Conservation (phyloP, 768 basidiomycete genomes). For the Agaricus sinodeliciosus region DNA sequence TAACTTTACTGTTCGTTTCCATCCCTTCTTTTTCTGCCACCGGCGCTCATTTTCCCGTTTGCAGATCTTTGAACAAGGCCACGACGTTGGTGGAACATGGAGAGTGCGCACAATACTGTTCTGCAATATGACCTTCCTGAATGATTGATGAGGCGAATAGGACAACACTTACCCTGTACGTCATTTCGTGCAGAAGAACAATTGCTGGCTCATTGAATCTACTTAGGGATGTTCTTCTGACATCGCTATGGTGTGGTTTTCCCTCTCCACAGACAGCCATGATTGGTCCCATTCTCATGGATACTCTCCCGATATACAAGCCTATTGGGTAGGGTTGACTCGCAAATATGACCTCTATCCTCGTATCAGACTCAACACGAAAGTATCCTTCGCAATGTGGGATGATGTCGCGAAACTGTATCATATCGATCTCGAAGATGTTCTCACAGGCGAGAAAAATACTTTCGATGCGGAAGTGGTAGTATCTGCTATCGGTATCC, state of each 20-base stretch:
- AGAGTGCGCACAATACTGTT: slow-evolving; percentile 27
- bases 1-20: slow-evolving; percentile 31
- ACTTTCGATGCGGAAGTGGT: slow-evolving; percentile 36
- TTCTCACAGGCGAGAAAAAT: slow-evolving; percentile 22
- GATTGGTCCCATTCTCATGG: slow-evolving; percentile 38
- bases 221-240: slow-evolving; percentile 39
- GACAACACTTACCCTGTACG: slow-evolving; percentile 30
- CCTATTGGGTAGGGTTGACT: slow-evolving; percentile 35
- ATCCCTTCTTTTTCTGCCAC: not conserved
- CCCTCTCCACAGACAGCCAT: slow-evolving; percentile 40
- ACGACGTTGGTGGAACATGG: slow-evolving; percentile 46
- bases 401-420: slow-evolving; percentile 29
- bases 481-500: slow-evolving; percentile 42
- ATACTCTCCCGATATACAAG: slow-evolving; percentile 32
- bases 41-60: not conserved
- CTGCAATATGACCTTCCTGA: not conserved
- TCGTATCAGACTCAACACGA: slow-evolving; percentile 35
- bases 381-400: slow-evolving; percentile 43
- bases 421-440: slow-evolving; percentile 26
- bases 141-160: slow-evolving; percentile 13
- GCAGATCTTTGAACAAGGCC: slow-evolving; percentile 41
- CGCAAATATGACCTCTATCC: slow-evolving; percentile 35
- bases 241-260: slow-evolving; percentile 34
- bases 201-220: not conserved
- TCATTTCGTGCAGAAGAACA: not conserved